phyloP scores from a whole-genome alignment of 2,329 filamentous ascomycete genomes.

The Aspergillus sergii region DNA sequence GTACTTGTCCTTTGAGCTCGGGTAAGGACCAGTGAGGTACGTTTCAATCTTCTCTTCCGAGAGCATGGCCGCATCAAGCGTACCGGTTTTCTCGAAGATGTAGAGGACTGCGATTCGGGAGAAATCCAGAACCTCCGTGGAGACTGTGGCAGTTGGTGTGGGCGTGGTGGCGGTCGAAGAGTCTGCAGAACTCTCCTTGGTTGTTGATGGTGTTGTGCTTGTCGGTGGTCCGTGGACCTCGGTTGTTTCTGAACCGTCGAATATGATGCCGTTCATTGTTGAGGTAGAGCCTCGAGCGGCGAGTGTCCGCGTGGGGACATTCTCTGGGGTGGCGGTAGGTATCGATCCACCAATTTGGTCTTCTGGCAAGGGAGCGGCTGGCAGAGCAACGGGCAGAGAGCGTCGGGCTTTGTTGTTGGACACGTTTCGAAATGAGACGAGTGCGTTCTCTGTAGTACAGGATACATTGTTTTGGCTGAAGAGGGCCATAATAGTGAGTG shows the following conservation, averaged over 20 bases:
- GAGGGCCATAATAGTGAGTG: constrained; percentile 69
- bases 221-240: constrained; percentile 29
- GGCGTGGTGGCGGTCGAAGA: constrained; percentile 15
- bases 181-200: constrained; percentile 12
- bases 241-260: constrained; percentile 25
- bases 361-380: constrained; percentile 2
- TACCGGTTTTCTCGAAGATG: constrained; percentile 39
- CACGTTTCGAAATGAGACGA: constrained; percentile 77
- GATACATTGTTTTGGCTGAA: constrained; percentile 76
- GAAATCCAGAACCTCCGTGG: constrained; percentile 34
- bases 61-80: constrained; percentile 31
- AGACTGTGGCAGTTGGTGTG: constrained; percentile 17
- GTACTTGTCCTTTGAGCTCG: constrained; percentile 23
- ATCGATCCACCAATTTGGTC: background rate
- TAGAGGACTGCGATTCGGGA: constrained; percentile 46
- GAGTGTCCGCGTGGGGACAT: constrained; percentile 21
- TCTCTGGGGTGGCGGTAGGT: constrained; percentile 11
- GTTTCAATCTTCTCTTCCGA: constrained; percentile 33
- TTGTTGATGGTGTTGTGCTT: constrained; percentile 15
- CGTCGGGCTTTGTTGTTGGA: constrained; percentile 32
- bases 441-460: constrained; percentile 81
- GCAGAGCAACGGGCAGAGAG: constrained; percentile 11
- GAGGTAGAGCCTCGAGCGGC: constrained; percentile 29
- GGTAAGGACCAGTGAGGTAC: constrained; percentile 32
- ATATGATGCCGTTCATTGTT: constrained; percentile 43